Evolutionary conservation across 768 basidiomycete genomes (phyloP), one percentile per base, ranked within the genome.

Genomic region (Hygrophorus pudorinus): DNA sequence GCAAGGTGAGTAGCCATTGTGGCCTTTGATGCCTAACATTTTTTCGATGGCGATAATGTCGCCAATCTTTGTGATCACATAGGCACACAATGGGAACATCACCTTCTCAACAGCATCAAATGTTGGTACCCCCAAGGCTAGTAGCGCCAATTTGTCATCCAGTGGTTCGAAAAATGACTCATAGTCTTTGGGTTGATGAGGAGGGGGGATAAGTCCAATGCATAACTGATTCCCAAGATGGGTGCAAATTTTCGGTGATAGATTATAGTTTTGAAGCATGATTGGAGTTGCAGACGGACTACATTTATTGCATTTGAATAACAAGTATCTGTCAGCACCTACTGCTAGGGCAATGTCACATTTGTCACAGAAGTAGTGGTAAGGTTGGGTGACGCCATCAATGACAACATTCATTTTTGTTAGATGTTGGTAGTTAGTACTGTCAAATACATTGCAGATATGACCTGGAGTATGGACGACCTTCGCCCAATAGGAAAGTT

Each of bases 111-210:
- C 37, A 0, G 57, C 57, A 49, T 70, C 58, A 31, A 56, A 67
- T 0, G 67, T 60, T 1, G n/a, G 27, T 3, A 73, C 57, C 1
- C 72, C 72, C 13, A 43, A 13, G 0, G 58, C 61, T 0, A 73
- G 59, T 8, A 53, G 36, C 0, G 62, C 16, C 3, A 64, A 46
- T 43, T 75, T 70, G 11, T 67, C 46, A 1, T 67, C 49, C 2
- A 69, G 42, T 0, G 71, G 72, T 39, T 51, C 63, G 0, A 66
- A 51, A 41, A 74, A 75, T 0, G 73, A 75, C 38, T 65, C 63
- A 1, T 64, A 29, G 46, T 73, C 66, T 14, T 60, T 54, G 0
- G 72, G 67, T 37, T 65, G 65, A n/a, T 64, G 61, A 0, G 71
- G 72, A 0, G 72, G 68, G 1, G 67, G 71, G 27, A 74, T 67